These are phyloP conservation scores for Cupressus sempervirens DNA, from an alignment of 75 land plant genomes.

Conservation along the genomic window DNA sequence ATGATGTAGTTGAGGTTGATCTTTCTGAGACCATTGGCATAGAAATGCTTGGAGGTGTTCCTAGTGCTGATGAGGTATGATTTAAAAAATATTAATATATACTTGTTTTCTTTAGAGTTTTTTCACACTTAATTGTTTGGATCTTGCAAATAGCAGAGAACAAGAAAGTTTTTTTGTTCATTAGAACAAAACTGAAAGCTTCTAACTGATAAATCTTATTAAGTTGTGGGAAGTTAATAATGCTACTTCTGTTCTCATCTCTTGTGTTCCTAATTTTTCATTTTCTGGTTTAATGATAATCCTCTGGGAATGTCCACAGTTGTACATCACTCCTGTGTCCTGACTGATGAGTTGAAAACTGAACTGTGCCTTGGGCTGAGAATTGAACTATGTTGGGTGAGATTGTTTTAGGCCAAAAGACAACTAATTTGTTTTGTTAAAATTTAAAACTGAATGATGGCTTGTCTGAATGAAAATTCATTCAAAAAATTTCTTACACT, in stretches of 20 bases:
- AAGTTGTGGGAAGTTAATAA: neutral
- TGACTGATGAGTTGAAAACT: neutral
- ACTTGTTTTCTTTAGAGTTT: neutral
- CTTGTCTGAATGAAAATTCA: too few species aligned
- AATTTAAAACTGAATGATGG: too few species aligned
- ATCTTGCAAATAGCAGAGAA: neutral
- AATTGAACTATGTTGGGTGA: neutral
- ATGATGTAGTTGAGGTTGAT: constrained; percentile 47
- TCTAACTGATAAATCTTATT: neutral
- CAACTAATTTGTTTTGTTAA: too few species aligned
- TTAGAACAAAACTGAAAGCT: neutral
- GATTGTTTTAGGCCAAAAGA: neutral
- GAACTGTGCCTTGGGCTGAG: neutral
- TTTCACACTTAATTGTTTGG: neutral
- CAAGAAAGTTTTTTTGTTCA: neutral
- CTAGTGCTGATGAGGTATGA: constrained; percentile 56
- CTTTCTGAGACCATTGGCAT: constrained; percentile 54
- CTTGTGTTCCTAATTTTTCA: neutral
- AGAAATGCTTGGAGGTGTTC: constrained; percentile 56
- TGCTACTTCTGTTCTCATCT: neutral
- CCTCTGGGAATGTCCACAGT: neutral
- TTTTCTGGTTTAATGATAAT: neutral
- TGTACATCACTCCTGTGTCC: neutral
- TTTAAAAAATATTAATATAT: neutral
- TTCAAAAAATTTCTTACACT: too few species aligned